Percentiles rank a stretch among this genome's conserved stretches.
Conservation (phyloP, 164 flowering plant genomes). For the Stephania japonica region DNA sequence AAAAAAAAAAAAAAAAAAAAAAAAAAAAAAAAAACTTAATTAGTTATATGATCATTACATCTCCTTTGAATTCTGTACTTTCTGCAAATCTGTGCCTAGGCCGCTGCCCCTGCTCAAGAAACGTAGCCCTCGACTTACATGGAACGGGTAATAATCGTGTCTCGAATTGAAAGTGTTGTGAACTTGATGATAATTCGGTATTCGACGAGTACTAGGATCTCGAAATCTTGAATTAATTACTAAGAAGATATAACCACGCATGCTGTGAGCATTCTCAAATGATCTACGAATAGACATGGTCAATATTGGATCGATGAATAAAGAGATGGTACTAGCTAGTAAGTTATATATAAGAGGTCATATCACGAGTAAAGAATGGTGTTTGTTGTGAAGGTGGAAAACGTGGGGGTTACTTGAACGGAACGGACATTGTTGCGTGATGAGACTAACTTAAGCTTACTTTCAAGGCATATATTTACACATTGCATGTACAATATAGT, state of each 20-base stretch:
- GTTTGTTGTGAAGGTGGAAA: too few relatives aligned
- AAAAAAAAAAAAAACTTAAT: not conserved
- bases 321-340: too few relatives aligned
- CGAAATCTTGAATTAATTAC: conserved; percentile 11
- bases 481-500: not conserved
- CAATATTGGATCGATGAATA: not conserved
- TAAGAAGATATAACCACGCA: conserved; percentile 9
- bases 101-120: conserved; percentile 2
- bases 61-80: conserved; percentile 1
- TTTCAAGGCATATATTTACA: not conserved
- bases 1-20: not conserved
- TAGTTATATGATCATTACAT: conserved; percentile 5
- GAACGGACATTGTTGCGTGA: not conserved
- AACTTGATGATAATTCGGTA: not conserved
- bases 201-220: not conserved
- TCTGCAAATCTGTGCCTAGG: not conserved
- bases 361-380: too few relatives aligned
- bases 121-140: conserved; percentile 15
- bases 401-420: not conserved
- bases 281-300: conserved; percentile 15
- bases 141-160: not conserved
- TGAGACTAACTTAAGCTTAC: not conserved
- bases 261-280: conserved; percentile 8
- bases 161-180: not conserved
- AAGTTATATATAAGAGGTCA: too few relatives aligned